Conservation (phyloP, 2,329 filamentous ascomycete genomes). For the Phoma sp. region DNA sequence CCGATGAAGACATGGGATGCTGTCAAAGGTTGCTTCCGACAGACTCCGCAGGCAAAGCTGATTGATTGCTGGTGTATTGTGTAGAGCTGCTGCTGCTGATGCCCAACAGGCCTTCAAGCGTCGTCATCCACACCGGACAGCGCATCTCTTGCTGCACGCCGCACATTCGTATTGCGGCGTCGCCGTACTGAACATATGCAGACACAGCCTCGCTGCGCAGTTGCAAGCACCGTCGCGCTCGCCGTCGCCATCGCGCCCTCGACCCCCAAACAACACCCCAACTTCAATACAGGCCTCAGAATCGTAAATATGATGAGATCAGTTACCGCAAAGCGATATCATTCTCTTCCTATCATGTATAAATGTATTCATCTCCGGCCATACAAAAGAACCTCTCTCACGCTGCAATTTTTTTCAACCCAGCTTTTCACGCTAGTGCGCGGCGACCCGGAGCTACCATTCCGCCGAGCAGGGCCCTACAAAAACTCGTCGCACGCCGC, state of each 20-base stretch:
- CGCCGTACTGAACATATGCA: not conserved
- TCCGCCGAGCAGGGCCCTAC: constrained; percentile 10
- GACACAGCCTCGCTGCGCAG: not conserved
- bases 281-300: constrained; percentile 44
- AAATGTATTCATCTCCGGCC: constrained; percentile 47
- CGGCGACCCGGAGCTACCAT: constrained; percentile 13
- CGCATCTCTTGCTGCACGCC: not conserved
- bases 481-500: constrained; percentile 31
- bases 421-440: not conserved
- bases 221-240: too few relatives aligned
- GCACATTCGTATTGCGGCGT: not conserved
- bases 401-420: not conserved
- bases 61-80: not conserved
- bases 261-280: not conserved
- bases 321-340: constrained; percentile 42
- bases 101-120: not conserved
- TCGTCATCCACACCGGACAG: too few relatives aligned
- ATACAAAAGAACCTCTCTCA: constrained; percentile 19
- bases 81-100: not conserved
- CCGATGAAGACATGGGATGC: not conserved
- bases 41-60: not conserved
- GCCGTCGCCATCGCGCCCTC: not conserved
- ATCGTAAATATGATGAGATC: constrained; percentile 41
- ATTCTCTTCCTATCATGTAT: constrained; percentile 51
- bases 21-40: not conserved